phyloP scores from a whole-genome alignment of 345 rosid genomes.

The Acer yangbiense region DNA sequence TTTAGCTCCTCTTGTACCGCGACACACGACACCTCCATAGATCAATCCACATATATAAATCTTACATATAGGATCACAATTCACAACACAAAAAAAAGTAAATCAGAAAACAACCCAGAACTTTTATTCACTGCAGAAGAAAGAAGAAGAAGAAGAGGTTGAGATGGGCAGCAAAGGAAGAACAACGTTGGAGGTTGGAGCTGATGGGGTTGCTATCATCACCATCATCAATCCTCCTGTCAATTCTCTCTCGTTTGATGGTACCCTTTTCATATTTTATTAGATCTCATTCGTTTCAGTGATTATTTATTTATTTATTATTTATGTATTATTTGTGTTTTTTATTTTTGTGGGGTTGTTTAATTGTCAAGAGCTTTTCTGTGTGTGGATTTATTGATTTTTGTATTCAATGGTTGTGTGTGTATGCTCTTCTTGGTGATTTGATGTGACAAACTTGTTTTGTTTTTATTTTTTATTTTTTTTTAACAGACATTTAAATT shows the following conservation, averaged over 20 bases:
- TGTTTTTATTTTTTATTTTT: no score
- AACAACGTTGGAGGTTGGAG: constrained; percentile 75
- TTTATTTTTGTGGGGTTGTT: not conserved
- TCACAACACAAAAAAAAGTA: no score
- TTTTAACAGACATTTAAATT: not conserved
- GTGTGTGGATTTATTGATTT: not conserved
- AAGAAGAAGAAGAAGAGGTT: not conserved
- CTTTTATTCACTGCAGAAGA: no score
- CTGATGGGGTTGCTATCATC: constrained; percentile 87
- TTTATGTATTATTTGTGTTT: not conserved
- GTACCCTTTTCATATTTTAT: constrained; percentile 32
- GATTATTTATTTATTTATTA: no score
- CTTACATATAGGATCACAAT: not conserved
- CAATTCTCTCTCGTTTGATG: constrained; percentile 83
- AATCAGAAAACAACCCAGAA: no score
- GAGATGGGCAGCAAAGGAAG: constrained; percentile 56
- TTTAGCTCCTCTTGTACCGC: not conserved
- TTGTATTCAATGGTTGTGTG: not conserved
- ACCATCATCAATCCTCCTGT: constrained; percentile 90
- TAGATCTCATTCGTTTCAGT: not conserved
- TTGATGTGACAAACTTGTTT: not conserved
- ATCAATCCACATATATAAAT: not conserved
- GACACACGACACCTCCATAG: constrained; percentile 21
- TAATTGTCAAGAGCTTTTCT: not conserved
- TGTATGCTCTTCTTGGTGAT: not conserved